Evolutionary conservation across 768 basidiomycete genomes (phyloP).

Genomic region (Boletus subcaerulescens): DNA sequence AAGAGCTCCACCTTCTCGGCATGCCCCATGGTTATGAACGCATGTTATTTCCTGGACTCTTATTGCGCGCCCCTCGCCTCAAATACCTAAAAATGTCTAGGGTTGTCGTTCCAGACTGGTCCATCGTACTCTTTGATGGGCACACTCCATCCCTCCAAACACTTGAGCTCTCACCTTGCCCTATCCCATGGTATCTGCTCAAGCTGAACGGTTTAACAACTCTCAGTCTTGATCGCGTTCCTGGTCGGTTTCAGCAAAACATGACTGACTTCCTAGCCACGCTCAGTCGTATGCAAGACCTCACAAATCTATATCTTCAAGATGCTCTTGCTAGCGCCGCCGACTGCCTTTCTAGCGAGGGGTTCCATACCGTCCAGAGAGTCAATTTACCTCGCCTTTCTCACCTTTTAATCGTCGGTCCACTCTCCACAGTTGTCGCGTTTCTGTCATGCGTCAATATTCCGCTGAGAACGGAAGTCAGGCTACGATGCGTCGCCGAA

Average conservation of each 20-base stretch:
- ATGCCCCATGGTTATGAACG: too few species aligned
- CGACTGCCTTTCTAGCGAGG: not conserved
- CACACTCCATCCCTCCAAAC: not conserved
- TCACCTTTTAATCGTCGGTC: constrained; percentile 1
- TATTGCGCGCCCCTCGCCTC: not conserved
- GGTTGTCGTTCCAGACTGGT: too few species aligned
- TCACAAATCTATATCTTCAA: constrained; percentile 33
- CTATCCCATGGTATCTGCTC: not conserved
- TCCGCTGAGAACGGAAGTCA: not conserved
- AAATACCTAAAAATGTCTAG: not conserved
- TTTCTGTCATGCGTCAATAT: constrained; percentile 6
- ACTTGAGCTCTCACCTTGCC: not conserved
- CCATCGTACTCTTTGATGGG: not conserved
- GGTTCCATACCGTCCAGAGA: not conserved
- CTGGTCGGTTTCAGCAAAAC: constrained; percentile 22
- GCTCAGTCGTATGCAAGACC: constrained; percentile 32
- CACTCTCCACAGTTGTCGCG: not conserved
- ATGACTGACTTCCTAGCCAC: constrained; percentile 31
- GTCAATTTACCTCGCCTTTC: constrained; percentile 2
- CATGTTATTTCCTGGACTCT: too few species aligned
- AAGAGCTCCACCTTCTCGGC: not conserved
- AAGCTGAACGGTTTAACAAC: constrained; percentile 27
- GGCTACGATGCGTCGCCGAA: not conserved
- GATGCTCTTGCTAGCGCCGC: constrained; percentile 23
- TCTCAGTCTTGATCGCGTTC: constrained; percentile 31